These are phyloP conservation scores for Ampelomyces quisqualis DNA, from an alignment of 2,329 filamentous ascomycete genomes.

Conservation along the genomic window DNA sequence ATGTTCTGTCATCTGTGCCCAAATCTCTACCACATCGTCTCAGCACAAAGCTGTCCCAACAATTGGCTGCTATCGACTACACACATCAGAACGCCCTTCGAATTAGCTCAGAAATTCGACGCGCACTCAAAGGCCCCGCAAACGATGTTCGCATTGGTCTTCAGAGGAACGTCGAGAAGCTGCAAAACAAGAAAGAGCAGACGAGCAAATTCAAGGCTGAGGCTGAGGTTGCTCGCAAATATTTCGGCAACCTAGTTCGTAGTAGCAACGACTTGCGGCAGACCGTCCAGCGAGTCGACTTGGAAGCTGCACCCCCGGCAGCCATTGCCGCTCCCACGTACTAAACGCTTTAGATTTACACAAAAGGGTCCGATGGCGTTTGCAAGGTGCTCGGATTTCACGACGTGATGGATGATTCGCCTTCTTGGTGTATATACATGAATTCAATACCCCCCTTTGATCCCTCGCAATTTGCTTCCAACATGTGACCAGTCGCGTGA, in stretches of 20 bases:
- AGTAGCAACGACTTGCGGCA: slow-evolving; percentile 54
- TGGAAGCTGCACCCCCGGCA: slow-evolving; percentile 52
- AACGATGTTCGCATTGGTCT: slow-evolving; percentile 82
- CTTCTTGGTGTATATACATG: slow-evolving; percentile 29
- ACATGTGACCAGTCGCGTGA: background rate
- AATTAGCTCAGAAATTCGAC: slow-evolving; percentile 82
- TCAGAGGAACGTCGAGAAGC: slow-evolving; percentile 80
- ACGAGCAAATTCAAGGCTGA: slow-evolving; percentile 78
- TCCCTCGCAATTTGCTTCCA: slow-evolving; percentile 9
- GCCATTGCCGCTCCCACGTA: slow-evolving; percentile 38
- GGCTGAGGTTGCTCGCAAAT: slow-evolving; percentile 83
- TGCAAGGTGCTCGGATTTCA: slow-evolving; percentile 16
- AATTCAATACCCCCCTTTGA: slow-evolving; percentile 40
- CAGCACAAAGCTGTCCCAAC: slow-evolving; percentile 77
- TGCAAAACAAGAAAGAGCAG: slow-evolving; percentile 75
- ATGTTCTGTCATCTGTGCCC: slow-evolving; percentile 83
- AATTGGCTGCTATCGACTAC: slow-evolving; percentile 83
- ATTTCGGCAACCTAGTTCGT: slow-evolving; percentile 82
- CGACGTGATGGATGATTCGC: slow-evolving; percentile 12
- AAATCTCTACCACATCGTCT: slow-evolving; percentile 84
- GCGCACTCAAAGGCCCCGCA: slow-evolving; percentile 83
- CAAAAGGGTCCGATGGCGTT: slow-evolving; percentile 20
- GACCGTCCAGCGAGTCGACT: slow-evolving; percentile 54
- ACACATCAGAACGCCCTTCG: slow-evolving; percentile 84
- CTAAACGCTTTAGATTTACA: slow-evolving; percentile 9